Conservation (phyloP, 2,329 filamentous ascomycete genomes). For the Corinectria fuckeliana region DNA sequence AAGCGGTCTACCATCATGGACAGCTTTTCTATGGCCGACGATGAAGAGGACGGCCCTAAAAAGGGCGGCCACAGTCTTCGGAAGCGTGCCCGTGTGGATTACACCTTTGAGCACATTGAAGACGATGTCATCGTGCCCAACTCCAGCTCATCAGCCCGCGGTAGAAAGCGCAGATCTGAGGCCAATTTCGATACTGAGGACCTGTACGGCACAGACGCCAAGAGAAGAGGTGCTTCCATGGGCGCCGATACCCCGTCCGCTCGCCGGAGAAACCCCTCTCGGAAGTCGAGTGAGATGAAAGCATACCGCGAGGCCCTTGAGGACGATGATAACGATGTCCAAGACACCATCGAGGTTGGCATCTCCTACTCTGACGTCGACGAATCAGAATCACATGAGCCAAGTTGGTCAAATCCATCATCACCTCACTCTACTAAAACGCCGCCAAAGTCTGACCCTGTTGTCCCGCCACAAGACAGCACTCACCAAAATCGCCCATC, state of each 20-base stretch:
- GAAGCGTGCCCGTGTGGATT: conserved; percentile 63
- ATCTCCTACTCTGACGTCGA: conserved; percentile 46
- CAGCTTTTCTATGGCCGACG: conserved; percentile 47
- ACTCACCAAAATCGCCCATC: conserved; percentile 11
- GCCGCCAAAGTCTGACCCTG: conserved; percentile 21
- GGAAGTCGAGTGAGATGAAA: conserved; percentile 46
- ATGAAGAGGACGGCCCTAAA: conserved; percentile 56
- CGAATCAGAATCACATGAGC: conserved; percentile 38
- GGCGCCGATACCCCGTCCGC: conserved; percentile 45
- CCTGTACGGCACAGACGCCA: conserved; percentile 36
- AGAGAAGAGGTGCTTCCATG: conserved; percentile 47
- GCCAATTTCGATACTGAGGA: conserved; percentile 45
- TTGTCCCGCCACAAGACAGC: conserved; percentile 19
- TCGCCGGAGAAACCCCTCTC: conserved; percentile 49
- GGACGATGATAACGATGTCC: conserved; percentile 56
- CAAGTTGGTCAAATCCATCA: conserved; percentile 38
- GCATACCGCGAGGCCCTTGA: conserved; percentile 41
- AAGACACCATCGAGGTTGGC: conserved; percentile 65
- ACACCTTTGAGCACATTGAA: conserved; percentile 60
- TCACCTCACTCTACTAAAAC: conserved; percentile 37
- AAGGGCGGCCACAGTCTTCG: conserved; percentile 67
- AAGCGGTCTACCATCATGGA: conserved; percentile 55
- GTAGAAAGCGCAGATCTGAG: conserved; percentile 47
- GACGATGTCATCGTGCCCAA: conserved; percentile 52
- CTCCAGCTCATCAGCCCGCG: conserved; percentile 43